Conservation (phyloP, 306 rosid species). For the Rosa rugosa region DNA sequence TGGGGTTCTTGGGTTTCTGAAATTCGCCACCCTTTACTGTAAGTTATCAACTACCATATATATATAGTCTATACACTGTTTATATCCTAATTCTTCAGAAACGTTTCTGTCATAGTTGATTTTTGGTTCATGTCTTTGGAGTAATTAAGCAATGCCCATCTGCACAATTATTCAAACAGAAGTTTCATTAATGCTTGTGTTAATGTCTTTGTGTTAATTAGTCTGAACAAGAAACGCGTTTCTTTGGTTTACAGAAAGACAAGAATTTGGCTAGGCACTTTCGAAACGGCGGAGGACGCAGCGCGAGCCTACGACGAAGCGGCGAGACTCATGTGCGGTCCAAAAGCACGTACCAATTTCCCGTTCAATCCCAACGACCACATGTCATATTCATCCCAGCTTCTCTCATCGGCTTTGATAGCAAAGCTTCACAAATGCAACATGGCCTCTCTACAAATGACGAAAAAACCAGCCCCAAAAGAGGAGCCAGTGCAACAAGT, state of each 20-base stretch:
- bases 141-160: not conserved
- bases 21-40: conserved; percentile 54
- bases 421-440: conserved; percentile 73
- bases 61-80: not conserved
- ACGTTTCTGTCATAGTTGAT: too few relatives aligned
- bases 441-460: conserved; percentile 70
- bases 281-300: conserved; percentile 81
- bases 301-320: conserved; percentile 90
- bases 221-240: conserved; percentile 1
- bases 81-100: not conserved
- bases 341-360: conserved; percentile 73
- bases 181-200: not conserved
- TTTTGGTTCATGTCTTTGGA: not conserved
- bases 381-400: conserved; percentile 48
- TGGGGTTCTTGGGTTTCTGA: conserved; percentile 96
- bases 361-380: conserved; percentile 50
- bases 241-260: conserved; percentile 47
- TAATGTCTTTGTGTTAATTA: not conserved
- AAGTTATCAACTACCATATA: not conserved
- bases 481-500: conserved; percentile 27
- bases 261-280: conserved; percentile 83
- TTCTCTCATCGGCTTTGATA: conserved; percentile 62
- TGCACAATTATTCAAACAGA: not conserved
- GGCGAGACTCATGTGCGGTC: conserved; percentile 73
- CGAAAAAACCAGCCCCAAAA: conserved; percentile 39